Conservation (phyloP, 768 basidiomycete genomes). For the Chiua virens region DNA sequence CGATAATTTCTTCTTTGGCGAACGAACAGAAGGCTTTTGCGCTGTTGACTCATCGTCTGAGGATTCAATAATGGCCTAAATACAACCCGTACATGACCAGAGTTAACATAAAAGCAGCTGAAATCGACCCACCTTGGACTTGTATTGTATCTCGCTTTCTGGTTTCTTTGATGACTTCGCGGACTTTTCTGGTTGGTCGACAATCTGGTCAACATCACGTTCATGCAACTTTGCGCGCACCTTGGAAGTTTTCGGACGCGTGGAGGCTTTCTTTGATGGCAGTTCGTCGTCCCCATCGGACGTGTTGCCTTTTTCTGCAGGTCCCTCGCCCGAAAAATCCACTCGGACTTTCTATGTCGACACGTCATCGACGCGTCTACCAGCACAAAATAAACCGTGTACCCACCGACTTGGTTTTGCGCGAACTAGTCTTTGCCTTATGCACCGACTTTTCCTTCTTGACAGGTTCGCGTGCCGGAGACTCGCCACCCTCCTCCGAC, state of each 20-base stretch:
- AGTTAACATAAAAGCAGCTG: background rate
- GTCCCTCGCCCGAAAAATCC: background rate
- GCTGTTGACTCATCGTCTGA: constrained; percentile 24
- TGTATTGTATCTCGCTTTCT: constrained; percentile 21
- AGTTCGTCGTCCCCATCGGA: constrained; percentile 2
- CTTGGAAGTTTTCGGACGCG: constrained; percentile 11
- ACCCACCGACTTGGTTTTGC: constrained; percentile 16
- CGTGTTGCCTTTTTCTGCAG: background rate
- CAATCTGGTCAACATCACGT: background rate
- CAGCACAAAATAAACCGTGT: background rate
- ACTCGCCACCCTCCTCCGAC: background rate
- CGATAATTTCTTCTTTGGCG: constrained; percentile 8
- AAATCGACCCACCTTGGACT: constrained; percentile 24
- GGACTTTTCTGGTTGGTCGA: constrained; percentile 10
- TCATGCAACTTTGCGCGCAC: background rate
- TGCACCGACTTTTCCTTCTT: constrained; percentile 12
- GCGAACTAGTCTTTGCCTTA: background rate
- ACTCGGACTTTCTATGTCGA: background rate
- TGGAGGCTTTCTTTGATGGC: constrained; percentile 10
- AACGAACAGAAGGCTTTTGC: background rate
- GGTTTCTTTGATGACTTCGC: constrained; percentile 12
- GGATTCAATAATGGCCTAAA: constrained; percentile 28
- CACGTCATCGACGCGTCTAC: background rate
- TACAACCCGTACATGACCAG: background rate
- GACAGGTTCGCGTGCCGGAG: background rate